Base-by-base conservation (phyloP, 2,329 filamentous ascomycete genomes). In the Thyridium curvatum region DNA sequence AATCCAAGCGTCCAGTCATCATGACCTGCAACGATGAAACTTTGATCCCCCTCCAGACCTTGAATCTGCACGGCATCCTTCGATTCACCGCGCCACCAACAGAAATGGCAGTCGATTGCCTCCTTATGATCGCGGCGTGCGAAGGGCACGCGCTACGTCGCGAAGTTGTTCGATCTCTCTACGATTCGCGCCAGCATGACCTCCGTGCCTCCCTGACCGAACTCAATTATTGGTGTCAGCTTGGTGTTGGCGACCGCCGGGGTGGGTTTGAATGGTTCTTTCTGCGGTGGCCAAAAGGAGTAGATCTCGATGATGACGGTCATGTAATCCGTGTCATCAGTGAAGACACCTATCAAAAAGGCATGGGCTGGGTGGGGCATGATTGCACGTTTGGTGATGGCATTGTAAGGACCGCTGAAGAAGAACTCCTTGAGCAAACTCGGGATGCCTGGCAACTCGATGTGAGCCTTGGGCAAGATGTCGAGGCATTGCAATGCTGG, bases 181-280 rank as follows among this genome's bases (percentile, higher is more conserved):
- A 89, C 52, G 68, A 73, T 38, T 77, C 78, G 12, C 83, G 85
- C 38, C 59, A 72, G 3, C 63, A 72, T 18, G 93, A 98, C 56
- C 65, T 98, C 12, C 81, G 93, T 39, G 87, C 83, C 16, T 82
- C 84, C 3, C 78, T 98, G 35, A 81, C 75, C 40, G 89, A 97
- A 44, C 72, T 98, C 18, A 83, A 94, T 56, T 93, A 94, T 56
- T 98, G 91, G 91, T 98, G 94, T 57, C 93, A 98, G 58, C 89
- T 97, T 62, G 88, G 84, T 0, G 79, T 98, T 9, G 94, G 93
- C 5, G 93, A 95, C 55, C 71, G 79, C n/a, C 85, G 85, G 49
- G 85, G 86, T 15, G 91, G 93, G 0, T 75, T 94, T 33, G 86
- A 91, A 51, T 98, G 94, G 91, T 86, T 94, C 51, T 81, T 84